These are phyloP conservation scores for Metarhizium brunneum DNA, from an alignment of 2,329 filamentous ascomycete species.

Conservation along the genomic window DNA sequence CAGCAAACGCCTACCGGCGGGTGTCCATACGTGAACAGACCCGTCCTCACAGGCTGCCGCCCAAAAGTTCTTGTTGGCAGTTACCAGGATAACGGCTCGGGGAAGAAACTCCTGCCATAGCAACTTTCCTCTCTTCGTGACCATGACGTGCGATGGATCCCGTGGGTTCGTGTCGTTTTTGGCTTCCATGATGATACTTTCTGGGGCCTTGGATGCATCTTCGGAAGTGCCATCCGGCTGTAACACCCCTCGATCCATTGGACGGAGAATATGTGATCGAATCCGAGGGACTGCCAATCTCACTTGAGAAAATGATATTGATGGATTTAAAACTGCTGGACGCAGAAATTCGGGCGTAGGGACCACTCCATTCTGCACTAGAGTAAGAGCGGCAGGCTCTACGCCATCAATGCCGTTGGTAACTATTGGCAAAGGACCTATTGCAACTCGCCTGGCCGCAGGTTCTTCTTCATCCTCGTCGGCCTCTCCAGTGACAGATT, in stretches of 20 bases:
- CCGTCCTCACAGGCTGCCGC: conserved; percentile 90
- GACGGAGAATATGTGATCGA: conserved; percentile 70
- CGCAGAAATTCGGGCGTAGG: conserved; percentile 76
- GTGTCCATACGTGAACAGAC: conserved; percentile 82
- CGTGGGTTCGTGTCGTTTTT: conserved; percentile 69
- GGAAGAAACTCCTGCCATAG: conserved; percentile 95
- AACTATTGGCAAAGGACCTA: conserved; percentile 65
- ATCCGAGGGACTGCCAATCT: conserved; percentile 83
- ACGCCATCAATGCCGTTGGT: conserved; percentile 69
- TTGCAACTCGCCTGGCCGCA: conserved; percentile 41
- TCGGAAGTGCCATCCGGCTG: conserved; percentile 44
- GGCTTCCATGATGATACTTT: conserved; percentile 77
- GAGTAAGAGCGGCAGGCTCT: conserved; percentile 60
- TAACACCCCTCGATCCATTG: conserved; percentile 59
- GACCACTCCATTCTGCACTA: conserved; percentile 49
- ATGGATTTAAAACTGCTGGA: conserved; percentile 77
- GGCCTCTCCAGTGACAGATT: conserved; percentile 61
- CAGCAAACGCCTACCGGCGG: conserved; percentile 75
- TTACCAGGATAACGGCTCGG: conserved; percentile 76
- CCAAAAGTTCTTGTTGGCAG: conserved; percentile 87
- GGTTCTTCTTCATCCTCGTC: conserved; percentile 63
- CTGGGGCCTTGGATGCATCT: conserved; percentile 52
- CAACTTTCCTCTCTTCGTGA: conserved; percentile 68
- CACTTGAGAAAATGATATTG: conserved; percentile 71
- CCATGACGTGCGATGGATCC: conserved; percentile 76